Evolutionary conservation across 768 basidiomycete genomes (phyloP).

Genomic region (Hemileccinum impolitum): DNA sequence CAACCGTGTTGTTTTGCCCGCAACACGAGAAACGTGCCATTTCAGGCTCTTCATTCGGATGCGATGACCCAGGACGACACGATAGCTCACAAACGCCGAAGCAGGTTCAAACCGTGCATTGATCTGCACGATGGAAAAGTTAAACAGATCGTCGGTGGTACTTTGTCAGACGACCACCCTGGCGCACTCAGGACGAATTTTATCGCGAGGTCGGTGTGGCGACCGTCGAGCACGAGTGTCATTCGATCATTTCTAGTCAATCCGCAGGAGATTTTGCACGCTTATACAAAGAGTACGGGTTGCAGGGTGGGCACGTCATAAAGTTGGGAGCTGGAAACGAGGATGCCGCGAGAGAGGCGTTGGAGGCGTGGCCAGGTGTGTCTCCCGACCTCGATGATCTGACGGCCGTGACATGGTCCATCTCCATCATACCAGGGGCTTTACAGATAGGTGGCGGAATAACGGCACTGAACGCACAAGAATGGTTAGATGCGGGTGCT

Average conservation of each 20-base stretch:
- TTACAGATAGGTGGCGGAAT: conserved; percentile 96
- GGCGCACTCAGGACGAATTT: conserved; percentile 80
- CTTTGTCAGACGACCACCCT: conserved; percentile 68
- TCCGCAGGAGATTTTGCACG: conserved; percentile 76
- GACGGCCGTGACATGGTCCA: conserved; percentile 2
- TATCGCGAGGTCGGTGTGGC: conserved; percentile 64
- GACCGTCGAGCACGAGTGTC: neutral
- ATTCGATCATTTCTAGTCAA: conserved; percentile 45
- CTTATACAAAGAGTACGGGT: conserved; percentile 64
- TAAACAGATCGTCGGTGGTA: conserved; percentile 97
- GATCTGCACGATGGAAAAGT: conserved; percentile 95
- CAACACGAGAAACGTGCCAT: neutral
- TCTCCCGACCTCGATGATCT: conserved; percentile 3
- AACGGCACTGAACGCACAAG: conserved; percentile 68
- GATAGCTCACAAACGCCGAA: conserved; percentile 30
- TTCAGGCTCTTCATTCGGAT: neutral
- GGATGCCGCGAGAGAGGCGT: conserved; percentile 78
- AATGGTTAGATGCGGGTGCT: conserved; percentile 88
- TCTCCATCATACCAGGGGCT: conserved; percentile 43
- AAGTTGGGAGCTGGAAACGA: conserved; percentile 93
- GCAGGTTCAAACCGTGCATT: conserved; percentile 88
- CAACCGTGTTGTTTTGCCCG: conserved; percentile 4
- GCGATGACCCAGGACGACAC: neutral
- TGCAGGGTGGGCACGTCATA: conserved; percentile 92
- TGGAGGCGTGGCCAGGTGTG: conserved; percentile 78